Percentiles rank a stretch among this genome's conserved stretches.
These are phyloP conservation scores for Rhizopogon rudus DNA, from an alignment of 768 basidiomycete species.

Conservation along the genomic window DNA sequence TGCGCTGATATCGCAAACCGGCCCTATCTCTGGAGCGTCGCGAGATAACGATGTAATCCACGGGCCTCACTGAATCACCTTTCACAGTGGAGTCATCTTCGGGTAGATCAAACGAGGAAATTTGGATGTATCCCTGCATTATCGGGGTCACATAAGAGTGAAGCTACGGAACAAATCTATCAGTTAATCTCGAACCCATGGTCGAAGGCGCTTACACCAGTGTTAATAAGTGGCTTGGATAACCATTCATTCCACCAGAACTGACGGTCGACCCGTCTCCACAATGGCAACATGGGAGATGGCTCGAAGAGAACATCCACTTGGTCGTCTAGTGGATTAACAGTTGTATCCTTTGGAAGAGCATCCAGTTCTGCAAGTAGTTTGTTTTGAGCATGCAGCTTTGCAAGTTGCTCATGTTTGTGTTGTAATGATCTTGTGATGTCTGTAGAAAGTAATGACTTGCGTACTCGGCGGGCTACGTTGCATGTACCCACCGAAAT, in stretches of 20 bases:
- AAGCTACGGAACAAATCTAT: constrained; percentile 37
- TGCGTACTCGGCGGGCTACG: background rate
- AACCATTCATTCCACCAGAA: constrained; percentile 99
- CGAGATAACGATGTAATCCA: constrained; percentile 82
- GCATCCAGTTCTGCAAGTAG: constrained; percentile 61
- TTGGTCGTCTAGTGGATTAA: constrained; percentile 27
- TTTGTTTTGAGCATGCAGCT: constrained; percentile 51
- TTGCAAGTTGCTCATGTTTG: constrained; percentile 63
- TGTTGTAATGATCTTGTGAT: constrained; percentile 80
- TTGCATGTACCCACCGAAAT: constrained; percentile 54
- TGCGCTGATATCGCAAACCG: constrained; percentile 89
- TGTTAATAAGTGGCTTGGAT: constrained; percentile 78
- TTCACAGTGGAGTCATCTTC: constrained; percentile 32
- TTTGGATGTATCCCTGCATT: constrained; percentile 90
- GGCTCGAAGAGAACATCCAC: constrained; percentile 66
- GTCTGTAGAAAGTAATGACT: constrained; percentile 37
- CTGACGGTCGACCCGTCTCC: constrained; percentile 83
- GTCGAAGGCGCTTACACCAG: constrained; percentile 53
- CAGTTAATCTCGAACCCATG: background rate
- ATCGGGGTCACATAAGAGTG: constrained; percentile 87
- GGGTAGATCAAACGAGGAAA: constrained; percentile 61
- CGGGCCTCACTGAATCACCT: constrained; percentile 33
- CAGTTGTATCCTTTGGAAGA: constrained; percentile 27
- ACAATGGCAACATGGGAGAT: constrained; percentile 73
- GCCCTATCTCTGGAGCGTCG: constrained; percentile 85